Evolutionary conservation across 805 yeast genomes (phyloP), one percentile per base, ranked within the genome.

Genomic region (Tetrapisispora arboricola): DNA sequence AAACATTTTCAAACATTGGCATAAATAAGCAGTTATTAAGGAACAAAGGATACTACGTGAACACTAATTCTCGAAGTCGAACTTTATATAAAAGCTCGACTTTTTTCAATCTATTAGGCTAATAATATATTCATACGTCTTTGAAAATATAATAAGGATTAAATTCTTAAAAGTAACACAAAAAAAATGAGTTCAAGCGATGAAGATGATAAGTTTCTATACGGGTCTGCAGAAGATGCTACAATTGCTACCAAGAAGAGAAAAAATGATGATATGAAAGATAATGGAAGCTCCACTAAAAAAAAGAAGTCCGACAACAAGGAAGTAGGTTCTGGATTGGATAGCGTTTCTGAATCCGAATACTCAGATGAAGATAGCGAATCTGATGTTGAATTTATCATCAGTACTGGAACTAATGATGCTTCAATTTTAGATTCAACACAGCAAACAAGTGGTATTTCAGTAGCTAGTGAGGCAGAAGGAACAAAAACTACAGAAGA

Each of bases 371-470:
- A 63, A 11, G 76, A 70, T 30, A 52, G 60, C 22, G 81, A 74
- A 45, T 80, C 78, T 41, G 92, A 84, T 53, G 75, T 88, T 27
- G 96, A 88, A 60, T 83, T 90, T 55, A 82, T 88, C 36, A 82
- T 88, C 38, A 80, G 80, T 32, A 58, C 60, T 19, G 68, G 67
- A 17, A 49, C 56, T 2, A 54, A 47, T 19, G 48, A 52, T 45
- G 44, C 53, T 12, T 40, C 55, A 9, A 45, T 55, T 36, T 43
- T 54, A 41, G 66, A 54, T 31, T 51, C 54, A 12, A 48, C 51
- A 27, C 24, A 21, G 15, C 32, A 32, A 26, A 44, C 48, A 7
- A 41, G 42, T 4, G 42, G 45, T 7, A 41, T 36, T 6, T 41
- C 53, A 4, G 47, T 54, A 11, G 48, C 53, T 3, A 45, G 54